Percentiles rank a stretch among this genome's conserved stretches.
Conservation (phyloP, 2,329 filamentous ascomycete genomes). For the Beauveria caledonica region DNA sequence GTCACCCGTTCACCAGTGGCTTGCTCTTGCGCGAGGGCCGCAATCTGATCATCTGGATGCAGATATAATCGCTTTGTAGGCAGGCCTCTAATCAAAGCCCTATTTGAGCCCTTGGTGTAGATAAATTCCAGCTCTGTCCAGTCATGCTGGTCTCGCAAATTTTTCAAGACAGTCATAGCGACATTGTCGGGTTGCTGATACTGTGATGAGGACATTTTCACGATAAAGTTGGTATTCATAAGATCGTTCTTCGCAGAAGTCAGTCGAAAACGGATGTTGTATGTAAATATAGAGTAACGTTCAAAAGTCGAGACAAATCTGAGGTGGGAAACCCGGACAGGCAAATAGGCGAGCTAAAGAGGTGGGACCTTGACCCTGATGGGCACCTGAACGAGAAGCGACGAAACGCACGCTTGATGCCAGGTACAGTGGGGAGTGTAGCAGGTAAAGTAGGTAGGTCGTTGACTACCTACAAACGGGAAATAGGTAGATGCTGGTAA, state of each 20-base stretch:
- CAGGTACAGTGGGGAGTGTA: no score
- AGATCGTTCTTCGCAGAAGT: background rate
- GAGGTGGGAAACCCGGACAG: background rate
- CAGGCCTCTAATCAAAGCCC: slow-evolving; percentile 62
- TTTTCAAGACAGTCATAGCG: slow-evolving; percentile 50
- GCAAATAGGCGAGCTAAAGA: background rate
- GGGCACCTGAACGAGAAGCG: background rate
- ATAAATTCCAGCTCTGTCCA: slow-evolving; percentile 58
- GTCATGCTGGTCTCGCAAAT: slow-evolving; percentile 67
- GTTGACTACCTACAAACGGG: no score
- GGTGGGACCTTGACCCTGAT: slow-evolving; percentile 3
- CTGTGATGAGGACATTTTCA: background rate
- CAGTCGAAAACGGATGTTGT: background rate
- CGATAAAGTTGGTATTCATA: background rate
- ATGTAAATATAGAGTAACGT: background rate
- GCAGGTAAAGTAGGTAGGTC: no score
- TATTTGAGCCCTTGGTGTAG: slow-evolving; percentile 34
- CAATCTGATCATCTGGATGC: slow-evolving; percentile 76
- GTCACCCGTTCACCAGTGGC: slow-evolving; percentile 34
- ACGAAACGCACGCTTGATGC: no score
- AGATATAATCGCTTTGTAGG: slow-evolving; percentile 67
- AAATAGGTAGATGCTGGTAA: no score
- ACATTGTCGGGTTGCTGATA: slow-evolving; percentile 17
- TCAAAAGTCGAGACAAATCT: background rate
- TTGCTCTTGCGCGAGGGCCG: slow-evolving; percentile 54